A percentile compares a stretch with the other conserved stretches of the same genome.
phyloP scores from a whole-genome alignment of 176 grass and related monocot genomes.

The Avena atlantica region DNA sequence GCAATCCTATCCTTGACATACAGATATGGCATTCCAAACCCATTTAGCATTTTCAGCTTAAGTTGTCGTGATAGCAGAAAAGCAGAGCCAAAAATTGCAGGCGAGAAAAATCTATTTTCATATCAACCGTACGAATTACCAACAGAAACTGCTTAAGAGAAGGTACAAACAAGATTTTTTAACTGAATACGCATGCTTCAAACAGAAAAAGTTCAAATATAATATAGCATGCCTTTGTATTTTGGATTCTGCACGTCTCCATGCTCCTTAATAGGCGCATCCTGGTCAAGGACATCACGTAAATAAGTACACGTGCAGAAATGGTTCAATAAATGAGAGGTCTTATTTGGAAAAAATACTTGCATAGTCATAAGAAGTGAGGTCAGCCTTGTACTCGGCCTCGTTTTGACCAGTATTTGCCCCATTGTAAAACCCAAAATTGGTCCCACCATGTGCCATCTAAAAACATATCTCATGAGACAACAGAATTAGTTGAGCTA shows the following conservation, averaged over 20 bases:
- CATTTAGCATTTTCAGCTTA: not conserved
- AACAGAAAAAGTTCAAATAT: constrained; percentile 28
- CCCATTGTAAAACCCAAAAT: constrained; percentile 96
- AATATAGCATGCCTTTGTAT: constrained; percentile 74
- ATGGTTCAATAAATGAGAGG: constrained; percentile 13
- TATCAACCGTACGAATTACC: not conserved
- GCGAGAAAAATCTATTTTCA: not conserved
- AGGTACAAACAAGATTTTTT: not conserved
- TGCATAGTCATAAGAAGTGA: constrained; percentile 98
- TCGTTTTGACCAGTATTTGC: constrained; percentile 96
- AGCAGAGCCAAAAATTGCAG: not conserved
- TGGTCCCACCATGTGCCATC: constrained; percentile 99
- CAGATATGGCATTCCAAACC: constrained; percentile 8
- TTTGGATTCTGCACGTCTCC: constrained; percentile 88
- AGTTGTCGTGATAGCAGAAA: not conserved
- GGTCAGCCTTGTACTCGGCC: constrained; percentile 84
- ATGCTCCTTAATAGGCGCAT: constrained; percentile 97
- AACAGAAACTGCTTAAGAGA: constrained; percentile 4
- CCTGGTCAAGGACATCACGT: constrained; percentile 52
- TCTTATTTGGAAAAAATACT: constrained; percentile 37
- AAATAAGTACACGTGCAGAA: constrained; percentile 41
- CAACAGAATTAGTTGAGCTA: constrained; percentile 37
- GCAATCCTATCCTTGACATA: not conserved
- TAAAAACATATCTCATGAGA: constrained; percentile 55
- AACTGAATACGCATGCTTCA: constrained; percentile 22